phyloP scores from a whole-genome alignment of 1,139 yeast species.

The Hyphopichia fennica region DNA sequence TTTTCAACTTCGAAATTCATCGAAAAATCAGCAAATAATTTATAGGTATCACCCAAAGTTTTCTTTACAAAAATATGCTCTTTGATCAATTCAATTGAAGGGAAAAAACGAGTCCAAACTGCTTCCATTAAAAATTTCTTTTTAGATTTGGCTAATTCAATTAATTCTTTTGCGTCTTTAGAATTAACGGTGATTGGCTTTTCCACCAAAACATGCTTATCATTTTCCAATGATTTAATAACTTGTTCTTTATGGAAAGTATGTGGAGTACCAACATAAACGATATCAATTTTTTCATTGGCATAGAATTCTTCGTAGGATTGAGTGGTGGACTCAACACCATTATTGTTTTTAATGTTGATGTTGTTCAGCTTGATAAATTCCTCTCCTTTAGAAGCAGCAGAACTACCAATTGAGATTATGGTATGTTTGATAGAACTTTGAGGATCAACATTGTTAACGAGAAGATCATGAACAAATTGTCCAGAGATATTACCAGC shows the following conservation, averaged over 20 bases:
- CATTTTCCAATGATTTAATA: conserved; percentile 48
- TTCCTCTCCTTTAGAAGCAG: conserved; percentile 23
- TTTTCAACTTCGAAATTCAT: conserved; percentile 28
- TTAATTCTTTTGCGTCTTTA: conserved; percentile 44
- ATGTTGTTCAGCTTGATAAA: conserved; percentile 20
- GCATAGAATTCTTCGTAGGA: conserved; percentile 35
- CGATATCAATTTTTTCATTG: conserved; percentile 48
- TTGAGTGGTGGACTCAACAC: conserved; percentile 20
- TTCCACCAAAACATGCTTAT: conserved; percentile 58
- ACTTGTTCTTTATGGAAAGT: conserved; percentile 52
- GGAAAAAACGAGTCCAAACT: conserved; percentile 66
- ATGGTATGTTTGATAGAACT: conserved; percentile 24
- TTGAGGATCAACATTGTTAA: conserved; percentile 23
- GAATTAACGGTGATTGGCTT: conserved; percentile 60
- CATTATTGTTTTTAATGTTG: conserved; percentile 16
- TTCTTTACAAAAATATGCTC: conserved; percentile 42
- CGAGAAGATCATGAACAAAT: conserved; percentile 36
- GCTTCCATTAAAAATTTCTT: conserved; percentile 61
- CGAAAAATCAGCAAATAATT: conserved; percentile 43
- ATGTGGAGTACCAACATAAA: conserved; percentile 64
- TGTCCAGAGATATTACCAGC: conserved; percentile 46
- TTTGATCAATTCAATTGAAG: conserved; percentile 41
- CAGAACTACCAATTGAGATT: conserved; percentile 34
- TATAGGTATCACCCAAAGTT: conserved; percentile 46
- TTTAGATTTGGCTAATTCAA: conserved; percentile 45